A percentile compares a stretch with the other conserved stretches of the same genome.
Evolutionary conservation across 345 rosid species (phyloP).

Genomic region (Hypericum perforatum): DNA sequence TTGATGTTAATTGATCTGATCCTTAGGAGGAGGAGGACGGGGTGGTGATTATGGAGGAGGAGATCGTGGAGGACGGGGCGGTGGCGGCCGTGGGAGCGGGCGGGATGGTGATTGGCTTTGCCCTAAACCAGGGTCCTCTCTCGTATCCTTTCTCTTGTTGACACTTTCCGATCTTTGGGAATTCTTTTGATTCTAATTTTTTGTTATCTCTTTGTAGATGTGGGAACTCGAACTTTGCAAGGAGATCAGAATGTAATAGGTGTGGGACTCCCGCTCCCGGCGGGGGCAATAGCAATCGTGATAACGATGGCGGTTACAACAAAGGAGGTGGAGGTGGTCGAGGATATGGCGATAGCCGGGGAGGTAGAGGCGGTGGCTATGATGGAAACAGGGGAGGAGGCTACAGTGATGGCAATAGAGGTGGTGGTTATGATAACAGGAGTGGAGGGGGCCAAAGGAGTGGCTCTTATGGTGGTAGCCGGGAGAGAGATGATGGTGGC

Average conservation of each 20-base stretch:
- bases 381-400: constrained; percentile 16
- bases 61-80: constrained; percentile 29
- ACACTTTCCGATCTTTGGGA: too few species aligned
- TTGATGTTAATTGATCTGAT: constrained; percentile 9
- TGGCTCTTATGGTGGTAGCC: constrained; percentile 58
- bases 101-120: constrained; percentile 97
- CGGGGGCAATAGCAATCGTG: constrained; percentile 28
- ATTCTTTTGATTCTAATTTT: constrained; percentile 21
- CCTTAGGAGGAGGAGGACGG: constrained; percentile 34
- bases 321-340: constrained; percentile 51
- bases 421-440: constrained; percentile 37
- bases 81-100: constrained; percentile 61
- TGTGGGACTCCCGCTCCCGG: constrained; percentile 76
- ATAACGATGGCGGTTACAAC: constrained; percentile 31
- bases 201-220: constrained; percentile 54
- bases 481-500: constrained; percentile 53
- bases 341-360: constrained; percentile 36
- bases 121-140: constrained; percentile 64
- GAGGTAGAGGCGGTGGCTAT: constrained; percentile 29
- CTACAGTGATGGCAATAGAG: constrained; percentile 26
- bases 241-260: constrained; percentile 93
- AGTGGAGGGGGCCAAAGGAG: constrained; percentile 33
- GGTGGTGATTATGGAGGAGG: constrained; percentile 51
- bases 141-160: constrained; percentile 5
- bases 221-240: constrained; percentile 93